Evolutionary conservation across 2,329 filamentous ascomycete species (phyloP).

Genomic region (Blastomyces parvus): DNA sequence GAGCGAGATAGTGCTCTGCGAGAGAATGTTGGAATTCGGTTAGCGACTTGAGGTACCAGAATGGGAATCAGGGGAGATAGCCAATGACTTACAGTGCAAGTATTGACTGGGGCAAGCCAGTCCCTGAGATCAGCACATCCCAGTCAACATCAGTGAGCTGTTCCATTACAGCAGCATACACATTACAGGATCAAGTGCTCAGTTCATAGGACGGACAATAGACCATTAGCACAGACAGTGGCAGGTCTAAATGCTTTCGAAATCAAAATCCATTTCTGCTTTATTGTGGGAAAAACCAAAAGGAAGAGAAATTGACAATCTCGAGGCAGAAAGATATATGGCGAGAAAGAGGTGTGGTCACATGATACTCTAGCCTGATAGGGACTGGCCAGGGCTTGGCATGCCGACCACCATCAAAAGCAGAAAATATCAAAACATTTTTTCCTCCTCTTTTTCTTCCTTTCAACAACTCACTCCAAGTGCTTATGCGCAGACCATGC

Average conservation of each 20-base stretch:
- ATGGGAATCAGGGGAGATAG: slow-evolving; percentile 42
- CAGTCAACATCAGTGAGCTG: slow-evolving; percentile 62
- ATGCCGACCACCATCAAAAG: not conserved
- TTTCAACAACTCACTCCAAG: slow-evolving; percentile 29
- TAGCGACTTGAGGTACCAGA: slow-evolving; percentile 44
- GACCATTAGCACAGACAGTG: not conserved
- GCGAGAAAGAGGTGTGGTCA: not conserved
- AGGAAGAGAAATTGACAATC: not conserved
- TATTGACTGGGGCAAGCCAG: slow-evolving; percentile 67
- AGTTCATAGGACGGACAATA: not conserved
- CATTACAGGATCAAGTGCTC: slow-evolving; percentile 4
- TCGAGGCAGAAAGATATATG: too few relatives aligned
- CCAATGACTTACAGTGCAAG: slow-evolving; percentile 56
- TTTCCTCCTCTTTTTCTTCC: slow-evolving; percentile 16
- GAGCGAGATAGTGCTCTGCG: slow-evolving; percentile 81
- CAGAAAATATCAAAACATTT: not conserved
- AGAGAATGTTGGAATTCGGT: slow-evolving; percentile 39
- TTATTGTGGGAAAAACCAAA: slow-evolving; percentile 1
- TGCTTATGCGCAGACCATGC: slow-evolving; percentile 32
- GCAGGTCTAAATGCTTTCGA: not conserved
- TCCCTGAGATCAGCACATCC: slow-evolving; percentile 73
- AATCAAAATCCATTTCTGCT: not conserved
- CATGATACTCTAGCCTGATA: not conserved
- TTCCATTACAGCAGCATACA: slow-evolving; percentile 48
- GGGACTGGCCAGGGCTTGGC: not conserved